These are phyloP conservation scores for Penicillium crustosum DNA, from an alignment of 2,329 filamentous ascomycete species.

Conservation along the genomic window DNA sequence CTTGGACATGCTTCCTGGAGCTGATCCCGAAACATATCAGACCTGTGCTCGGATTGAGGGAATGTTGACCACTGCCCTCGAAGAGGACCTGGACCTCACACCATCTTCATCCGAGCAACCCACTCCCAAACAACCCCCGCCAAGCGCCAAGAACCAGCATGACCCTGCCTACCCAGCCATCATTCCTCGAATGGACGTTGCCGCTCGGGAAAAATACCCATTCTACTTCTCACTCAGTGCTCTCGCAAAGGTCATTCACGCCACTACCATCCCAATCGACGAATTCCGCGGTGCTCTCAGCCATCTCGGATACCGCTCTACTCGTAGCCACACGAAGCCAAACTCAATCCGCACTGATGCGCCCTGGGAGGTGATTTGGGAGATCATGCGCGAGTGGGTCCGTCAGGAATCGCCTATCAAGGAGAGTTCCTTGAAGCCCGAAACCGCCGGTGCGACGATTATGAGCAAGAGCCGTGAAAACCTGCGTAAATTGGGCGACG, in stretches of 20 bases:
- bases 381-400: constrained; percentile 89
- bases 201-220: constrained; percentile 69
- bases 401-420: constrained; percentile 78
- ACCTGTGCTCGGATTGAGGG: constrained; percentile 82
- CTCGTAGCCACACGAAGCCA: constrained; percentile 82
- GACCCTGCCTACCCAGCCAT: constrained; percentile 28
- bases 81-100: constrained; percentile 59
- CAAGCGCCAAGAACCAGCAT: constrained; percentile 9
- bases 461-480: constrained; percentile 50
- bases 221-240: constrained; percentile 82
- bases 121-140: not conserved
- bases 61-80: constrained; percentile 84
- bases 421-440: constrained; percentile 65
- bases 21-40: constrained; percentile 69
- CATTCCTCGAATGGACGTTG: constrained; percentile 56
- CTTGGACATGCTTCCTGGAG: constrained; percentile 67
- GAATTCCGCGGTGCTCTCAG: constrained; percentile 77
- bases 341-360: constrained; percentile 94
- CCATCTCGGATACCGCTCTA: constrained; percentile 76
- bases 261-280: constrained; percentile 74
- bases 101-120: constrained; percentile 13
- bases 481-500: constrained; percentile 29
- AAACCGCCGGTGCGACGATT: constrained; percentile 71
- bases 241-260: constrained; percentile 75
- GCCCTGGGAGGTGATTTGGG: constrained; percentile 86